Percentiles rank a stretch among this genome's conserved stretches.
These are phyloP conservation scores for Solanum tarapatanum DNA, from an alignment of 257 asterid species.

Conservation along the genomic window DNA sequence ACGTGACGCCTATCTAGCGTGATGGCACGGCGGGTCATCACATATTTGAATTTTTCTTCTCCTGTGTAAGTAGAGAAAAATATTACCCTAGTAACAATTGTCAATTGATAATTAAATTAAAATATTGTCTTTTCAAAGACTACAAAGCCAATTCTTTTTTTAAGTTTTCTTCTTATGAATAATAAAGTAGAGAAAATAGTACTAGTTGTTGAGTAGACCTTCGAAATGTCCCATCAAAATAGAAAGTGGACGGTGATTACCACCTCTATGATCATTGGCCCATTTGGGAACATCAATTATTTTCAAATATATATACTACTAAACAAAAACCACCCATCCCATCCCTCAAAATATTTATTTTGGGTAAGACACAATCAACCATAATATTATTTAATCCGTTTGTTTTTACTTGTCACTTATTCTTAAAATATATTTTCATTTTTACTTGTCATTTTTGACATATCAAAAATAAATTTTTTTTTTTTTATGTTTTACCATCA, in stretches of 20 bases:
- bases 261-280: not conserved
- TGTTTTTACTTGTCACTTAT: too few relatives aligned
- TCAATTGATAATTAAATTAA: not conserved
- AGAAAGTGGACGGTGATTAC: slow-evolving; percentile 1
- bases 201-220: not conserved
- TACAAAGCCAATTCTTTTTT: not conserved
- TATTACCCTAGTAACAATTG: not conserved
- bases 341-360: not conserved
- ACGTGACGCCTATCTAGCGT: too few relatives aligned
- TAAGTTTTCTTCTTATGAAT: not conserved
- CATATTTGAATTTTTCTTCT: too few relatives aligned
- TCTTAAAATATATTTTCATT: too few relatives aligned
- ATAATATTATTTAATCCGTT: too few relatives aligned
- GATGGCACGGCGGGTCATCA: too few relatives aligned
- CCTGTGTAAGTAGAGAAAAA: not conserved
- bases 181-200: not conserved
- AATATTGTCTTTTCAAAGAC: not conserved
- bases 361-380: not conserved
- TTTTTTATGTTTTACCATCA: too few relatives aligned
- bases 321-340: not conserved
- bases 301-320: not conserved
- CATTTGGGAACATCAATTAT: not conserved
- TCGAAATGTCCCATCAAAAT: slow-evolving; percentile 10
- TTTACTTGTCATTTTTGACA: too few relatives aligned
- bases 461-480: too few relatives aligned